phyloP scores from a whole-genome alignment of 768 basidiomycete genomes.

The Suillus tomentosus region DNA sequence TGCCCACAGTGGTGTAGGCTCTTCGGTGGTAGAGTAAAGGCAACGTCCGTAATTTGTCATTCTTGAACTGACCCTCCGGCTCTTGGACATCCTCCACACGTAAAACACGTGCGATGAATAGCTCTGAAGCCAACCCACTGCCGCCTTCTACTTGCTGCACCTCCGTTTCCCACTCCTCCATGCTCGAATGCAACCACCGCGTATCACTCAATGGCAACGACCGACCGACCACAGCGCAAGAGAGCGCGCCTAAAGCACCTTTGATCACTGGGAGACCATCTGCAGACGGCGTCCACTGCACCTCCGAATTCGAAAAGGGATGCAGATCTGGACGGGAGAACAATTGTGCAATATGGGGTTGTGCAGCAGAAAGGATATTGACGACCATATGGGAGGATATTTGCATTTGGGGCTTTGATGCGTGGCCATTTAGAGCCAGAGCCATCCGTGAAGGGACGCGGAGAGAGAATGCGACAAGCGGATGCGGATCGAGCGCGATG shows the following conservation, averaged over 20 bases:
- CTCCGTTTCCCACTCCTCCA: conserved; percentile 18
- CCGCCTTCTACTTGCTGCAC: conserved; percentile 26
- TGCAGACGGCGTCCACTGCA: conserved; percentile 42
- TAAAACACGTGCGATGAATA: conserved; percentile 81
- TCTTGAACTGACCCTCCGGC: conserved; percentile 22
- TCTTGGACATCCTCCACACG: conserved; percentile 51
- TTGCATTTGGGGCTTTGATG: conserved; percentile 15
- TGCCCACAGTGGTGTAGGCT: conserved; percentile 53
- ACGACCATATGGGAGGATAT: conserved; percentile 61
- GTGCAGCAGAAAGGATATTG: conserved; percentile 75
- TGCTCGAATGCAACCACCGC: conserved; percentile 34
- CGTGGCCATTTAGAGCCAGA: conserved; percentile 44
- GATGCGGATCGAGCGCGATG: conserved; percentile 85
- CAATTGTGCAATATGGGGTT: conserved; percentile 58
- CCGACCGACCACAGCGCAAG: conserved; percentile 64
- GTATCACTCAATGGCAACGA: conserved; percentile 66
- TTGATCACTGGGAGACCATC: conserved; percentile 64
- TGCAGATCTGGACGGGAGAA: conserved; percentile 77
- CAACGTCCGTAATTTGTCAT: conserved; percentile 34
- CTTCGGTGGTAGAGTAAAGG: conserved; percentile 69
- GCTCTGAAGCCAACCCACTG: conserved; percentile 54
- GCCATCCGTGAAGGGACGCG: conserved; percentile 91
- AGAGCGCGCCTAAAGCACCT: conserved; percentile 67
- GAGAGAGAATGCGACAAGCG: conserved; percentile 87
- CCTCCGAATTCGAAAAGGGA: conserved; percentile 47